Percentiles rank a stretch among this genome's conserved stretches.
Evolutionary conservation across 2,329 filamentous ascomycete species (phyloP).

Genomic region (Phialemoniopsis sp.): DNA sequence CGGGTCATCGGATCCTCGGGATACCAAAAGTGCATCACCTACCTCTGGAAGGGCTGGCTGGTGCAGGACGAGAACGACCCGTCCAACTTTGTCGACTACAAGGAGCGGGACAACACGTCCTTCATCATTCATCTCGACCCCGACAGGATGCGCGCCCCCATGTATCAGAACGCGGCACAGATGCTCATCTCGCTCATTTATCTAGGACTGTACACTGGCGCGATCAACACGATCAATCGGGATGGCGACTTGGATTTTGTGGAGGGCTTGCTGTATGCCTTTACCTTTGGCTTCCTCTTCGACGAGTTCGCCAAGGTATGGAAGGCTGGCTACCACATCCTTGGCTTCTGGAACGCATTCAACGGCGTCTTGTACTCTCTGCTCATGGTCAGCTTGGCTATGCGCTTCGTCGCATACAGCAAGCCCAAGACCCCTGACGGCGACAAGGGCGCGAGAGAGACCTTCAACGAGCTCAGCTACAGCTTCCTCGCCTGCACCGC

Average conservation of each 20-base stretch:
- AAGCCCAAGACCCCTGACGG: constrained; percentile 34
- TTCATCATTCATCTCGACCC: constrained; percentile 86
- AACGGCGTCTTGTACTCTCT: constrained; percentile 80
- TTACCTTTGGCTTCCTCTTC: constrained; percentile 85
- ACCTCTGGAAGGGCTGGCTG: constrained; percentile 94
- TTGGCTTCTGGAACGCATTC: constrained; percentile 97
- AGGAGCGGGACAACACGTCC: constrained; percentile 70
- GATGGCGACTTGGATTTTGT: constrained; percentile 78
- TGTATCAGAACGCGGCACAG: constrained; percentile 89
- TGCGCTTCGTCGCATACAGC: constrained; percentile 73
- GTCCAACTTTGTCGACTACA: constrained; percentile 84
- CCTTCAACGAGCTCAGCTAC: constrained; percentile 80
- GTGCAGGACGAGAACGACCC: constrained; percentile 94
- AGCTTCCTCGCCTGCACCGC: constrained; percentile 91
- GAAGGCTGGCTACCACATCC: constrained; percentile 87
- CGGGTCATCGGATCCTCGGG: constrained; percentile 86
- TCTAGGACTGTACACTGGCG: constrained; percentile 78
- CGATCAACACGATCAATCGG: constrained; percentile 91
- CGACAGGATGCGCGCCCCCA: constrained; percentile 86
- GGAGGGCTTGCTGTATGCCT: constrained; percentile 81
- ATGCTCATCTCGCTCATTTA: constrained; percentile 81
- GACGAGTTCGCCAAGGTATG: constrained; percentile 87
- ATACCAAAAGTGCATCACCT: constrained; percentile 91
- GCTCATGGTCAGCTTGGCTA: constrained; percentile 71
- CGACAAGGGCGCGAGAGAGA: constrained; percentile 43